Conservation (phyloP, 2,329 filamentous ascomycete genomes). For the Ilyonectria robusta region DNA sequence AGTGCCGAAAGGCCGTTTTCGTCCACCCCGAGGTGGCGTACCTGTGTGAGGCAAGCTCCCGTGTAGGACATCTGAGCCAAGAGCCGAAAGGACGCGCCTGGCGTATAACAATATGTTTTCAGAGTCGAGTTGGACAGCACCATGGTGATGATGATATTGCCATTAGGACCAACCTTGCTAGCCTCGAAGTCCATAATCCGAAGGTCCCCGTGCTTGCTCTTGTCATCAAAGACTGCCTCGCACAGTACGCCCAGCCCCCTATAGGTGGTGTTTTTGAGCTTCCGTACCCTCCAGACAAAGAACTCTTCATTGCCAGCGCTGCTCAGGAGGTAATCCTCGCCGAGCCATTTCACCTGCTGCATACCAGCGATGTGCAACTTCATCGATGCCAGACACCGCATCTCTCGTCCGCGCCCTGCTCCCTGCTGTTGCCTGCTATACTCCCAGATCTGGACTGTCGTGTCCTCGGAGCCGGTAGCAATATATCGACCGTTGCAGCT, state of each 20-base stretch:
- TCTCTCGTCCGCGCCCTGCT: slow-evolving; percentile 29
- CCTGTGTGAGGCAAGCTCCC: slow-evolving; percentile 82
- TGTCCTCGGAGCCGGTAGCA: slow-evolving; percentile 82
- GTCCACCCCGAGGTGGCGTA: slow-evolving; percentile 58
- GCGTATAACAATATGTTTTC: slow-evolving; percentile 69
- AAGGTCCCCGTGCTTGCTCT: slow-evolving; percentile 73
- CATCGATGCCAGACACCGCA: slow-evolving; percentile 73
- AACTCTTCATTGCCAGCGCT: slow-evolving; percentile 92
- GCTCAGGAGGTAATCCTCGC: slow-evolving; percentile 82
- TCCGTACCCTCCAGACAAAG: slow-evolving; percentile 81
- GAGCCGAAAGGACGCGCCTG: slow-evolving; percentile 60
- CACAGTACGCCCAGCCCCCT: slow-evolving; percentile 68
- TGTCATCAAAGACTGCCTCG: slow-evolving; percentile 68
- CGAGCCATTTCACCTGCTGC: slow-evolving; percentile 84
- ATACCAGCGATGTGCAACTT: slow-evolving; percentile 87
- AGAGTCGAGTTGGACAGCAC: slow-evolving; percentile 88
- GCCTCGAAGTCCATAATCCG: slow-evolving; percentile 87
- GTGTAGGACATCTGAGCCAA: slow-evolving; percentile 73
- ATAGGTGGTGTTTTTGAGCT: slow-evolving; percentile 63
- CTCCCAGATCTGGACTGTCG: slow-evolving; percentile 79
- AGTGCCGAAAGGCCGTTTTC: slow-evolving; percentile 61
- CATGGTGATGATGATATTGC: slow-evolving; percentile 74
- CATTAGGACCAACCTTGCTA: slow-evolving; percentile 37
- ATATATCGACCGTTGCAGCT: slow-evolving; percentile 59
- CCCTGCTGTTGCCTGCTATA: slow-evolving; percentile 49